Percentiles rank a stretch among this genome's conserved stretches.
These are phyloP conservation scores for Draba incana DNA, from an alignment of 345 rosid species.

Conservation along the genomic window DNA sequence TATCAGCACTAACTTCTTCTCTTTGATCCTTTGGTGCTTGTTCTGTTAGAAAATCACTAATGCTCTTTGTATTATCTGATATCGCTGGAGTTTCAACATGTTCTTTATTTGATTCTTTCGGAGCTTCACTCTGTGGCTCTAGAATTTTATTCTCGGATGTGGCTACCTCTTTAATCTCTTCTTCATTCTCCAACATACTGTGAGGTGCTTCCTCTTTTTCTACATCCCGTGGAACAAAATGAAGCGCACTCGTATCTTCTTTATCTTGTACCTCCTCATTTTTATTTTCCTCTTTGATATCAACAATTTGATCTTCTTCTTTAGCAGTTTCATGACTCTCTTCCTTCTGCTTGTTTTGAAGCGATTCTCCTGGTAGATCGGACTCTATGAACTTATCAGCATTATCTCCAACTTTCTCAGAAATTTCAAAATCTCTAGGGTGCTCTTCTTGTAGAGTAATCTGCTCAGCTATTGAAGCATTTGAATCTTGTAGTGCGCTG, in stretches of 20 bases:
- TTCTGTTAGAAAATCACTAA: not conserved
- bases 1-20: constrained; percentile 22
- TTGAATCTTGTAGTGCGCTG: constrained; percentile 1
- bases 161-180: constrained; percentile 5
- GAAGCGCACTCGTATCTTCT: constrained; percentile 22
- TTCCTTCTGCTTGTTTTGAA: constrained; percentile 6
- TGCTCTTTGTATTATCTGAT: constrained; percentile 21
- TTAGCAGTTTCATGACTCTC: constrained; percentile 33
- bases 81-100: not conserved
- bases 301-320: constrained; percentile 18
- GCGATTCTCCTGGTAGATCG: no score
- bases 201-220: constrained; percentile 17
- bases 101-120: constrained; percentile 19
- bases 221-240: not conserved
- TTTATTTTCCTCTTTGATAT: constrained; percentile 34
- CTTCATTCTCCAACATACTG: constrained; percentile 6
- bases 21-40: constrained; percentile 4
- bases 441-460: constrained; percentile 25
- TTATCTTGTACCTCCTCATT: constrained; percentile 34
- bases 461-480: constrained; percentile 10
- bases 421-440: not conserved
- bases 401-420: not conserved
- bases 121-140: not conserved
- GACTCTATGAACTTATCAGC: no score
- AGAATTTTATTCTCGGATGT: constrained; percentile 21